A percentile compares a stretch with the other conserved stretches of the same genome.
phyloP scores from a whole-genome alignment of 2,329 filamentous ascomycete genomes.

The Aureobasidium sp. region DNA sequence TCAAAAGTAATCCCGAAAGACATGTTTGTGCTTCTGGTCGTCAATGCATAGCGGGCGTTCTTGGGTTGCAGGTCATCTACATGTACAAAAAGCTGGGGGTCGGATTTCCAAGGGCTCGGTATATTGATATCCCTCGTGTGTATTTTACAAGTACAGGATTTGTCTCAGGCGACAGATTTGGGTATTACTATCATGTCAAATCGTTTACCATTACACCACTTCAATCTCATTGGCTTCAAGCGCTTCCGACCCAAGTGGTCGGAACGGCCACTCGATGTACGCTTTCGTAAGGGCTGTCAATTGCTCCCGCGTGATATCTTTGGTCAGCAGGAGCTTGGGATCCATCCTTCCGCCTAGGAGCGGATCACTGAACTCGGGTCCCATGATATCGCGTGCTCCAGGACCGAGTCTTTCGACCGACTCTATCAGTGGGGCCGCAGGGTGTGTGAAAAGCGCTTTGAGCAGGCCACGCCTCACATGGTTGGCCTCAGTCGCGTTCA shows the following conservation, averaged over 20 bases:
- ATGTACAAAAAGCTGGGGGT: conserved; percentile 4
- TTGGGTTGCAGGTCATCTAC: neutral
- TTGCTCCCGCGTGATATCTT: conserved; percentile 47
- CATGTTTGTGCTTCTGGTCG: conserved; percentile 2
- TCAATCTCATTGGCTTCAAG: neutral
- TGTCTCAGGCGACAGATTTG: neutral
- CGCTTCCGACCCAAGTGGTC: conserved; percentile 18
- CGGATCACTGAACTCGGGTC: conserved; percentile 42
- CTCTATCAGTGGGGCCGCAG: conserved; percentile 32
- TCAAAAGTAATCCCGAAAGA: conserved; percentile 22
- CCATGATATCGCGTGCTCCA: conserved; percentile 45
- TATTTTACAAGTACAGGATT: neutral
- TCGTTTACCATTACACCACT: neutral
- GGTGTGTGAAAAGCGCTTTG: conserved; percentile 33
- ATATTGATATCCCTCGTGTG: conserved; percentile 4
- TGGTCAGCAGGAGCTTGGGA: conserved; percentile 36
- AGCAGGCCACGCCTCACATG: conserved; percentile 39
- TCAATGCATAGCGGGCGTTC: conserved; percentile 15
- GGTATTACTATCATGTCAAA: conserved; percentile 4
- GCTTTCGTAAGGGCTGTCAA: conserved; percentile 50
- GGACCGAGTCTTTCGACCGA: conserved; percentile 49
- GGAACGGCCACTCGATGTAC: conserved; percentile 60
- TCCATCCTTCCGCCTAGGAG: conserved; percentile 38
- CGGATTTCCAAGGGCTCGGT: neutral
- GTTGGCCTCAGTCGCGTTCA: conserved; percentile 18